phyloP scores from a whole-genome alignment of 2,329 filamentous ascomycete genomes.

The Metarhizium brunneum region DNA sequence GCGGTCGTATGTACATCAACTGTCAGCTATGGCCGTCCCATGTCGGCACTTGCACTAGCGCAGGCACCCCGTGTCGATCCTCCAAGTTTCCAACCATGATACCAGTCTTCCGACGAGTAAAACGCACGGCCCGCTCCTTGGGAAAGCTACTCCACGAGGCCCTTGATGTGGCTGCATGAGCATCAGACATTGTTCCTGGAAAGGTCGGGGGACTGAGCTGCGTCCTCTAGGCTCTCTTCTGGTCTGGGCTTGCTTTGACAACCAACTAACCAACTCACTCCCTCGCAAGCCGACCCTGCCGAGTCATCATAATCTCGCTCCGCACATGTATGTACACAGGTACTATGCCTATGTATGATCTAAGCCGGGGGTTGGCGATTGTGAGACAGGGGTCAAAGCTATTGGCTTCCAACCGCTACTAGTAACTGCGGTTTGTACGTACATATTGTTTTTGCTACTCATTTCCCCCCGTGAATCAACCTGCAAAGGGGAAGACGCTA shows the following conservation, averaged over 20 bases:
- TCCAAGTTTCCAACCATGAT: neutral
- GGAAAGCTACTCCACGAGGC: neutral
- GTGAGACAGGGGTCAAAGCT: constrained; percentile 2
- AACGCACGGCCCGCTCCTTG: constrained; percentile 1
- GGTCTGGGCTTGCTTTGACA: neutral
- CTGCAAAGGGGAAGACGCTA: neutral
- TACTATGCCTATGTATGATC: neutral
- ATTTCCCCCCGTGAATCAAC: constrained; percentile 9
- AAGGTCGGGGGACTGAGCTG: neutral
- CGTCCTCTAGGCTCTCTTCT: neutral
- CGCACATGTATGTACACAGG: neutral
- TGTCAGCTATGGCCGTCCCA: neutral
- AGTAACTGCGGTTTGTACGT: neutral
- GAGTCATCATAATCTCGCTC: neutral
- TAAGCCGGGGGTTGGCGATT: neutral
- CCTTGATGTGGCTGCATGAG: constrained; percentile 5
- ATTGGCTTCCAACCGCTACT: neutral
- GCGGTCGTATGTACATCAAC: neutral
- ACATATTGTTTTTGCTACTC: constrained; percentile 7
- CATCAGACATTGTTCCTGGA: constrained; percentile 8
- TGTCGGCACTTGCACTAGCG: constrained; percentile 5
- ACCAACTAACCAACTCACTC: neutral
- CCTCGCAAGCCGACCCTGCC: neutral
- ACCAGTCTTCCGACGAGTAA: neutral
- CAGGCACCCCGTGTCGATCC: constrained; percentile 1